These are phyloP conservation scores for Camellia oleifera DNA, from an alignment of 179 eudicot genomes.

Conservation along the genomic window DNA sequence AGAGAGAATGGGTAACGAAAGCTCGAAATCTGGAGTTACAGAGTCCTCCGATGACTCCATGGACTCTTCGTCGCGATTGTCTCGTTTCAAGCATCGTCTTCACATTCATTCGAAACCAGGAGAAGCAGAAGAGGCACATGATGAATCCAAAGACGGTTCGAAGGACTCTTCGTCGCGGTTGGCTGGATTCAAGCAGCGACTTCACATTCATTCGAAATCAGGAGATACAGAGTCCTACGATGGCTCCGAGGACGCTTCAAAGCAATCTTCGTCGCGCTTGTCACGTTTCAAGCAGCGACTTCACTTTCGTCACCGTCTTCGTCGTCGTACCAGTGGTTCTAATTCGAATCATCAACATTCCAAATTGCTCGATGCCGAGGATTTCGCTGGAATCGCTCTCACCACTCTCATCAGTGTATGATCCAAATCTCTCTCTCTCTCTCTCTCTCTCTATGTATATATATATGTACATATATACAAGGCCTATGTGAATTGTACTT, in stretches of 20 bases:
- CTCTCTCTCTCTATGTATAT: neutral
- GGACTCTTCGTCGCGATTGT: too few relatives aligned
- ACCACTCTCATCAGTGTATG: conserved; percentile 46
- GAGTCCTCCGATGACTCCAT: conserved; percentile 18
- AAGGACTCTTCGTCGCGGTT: too few relatives aligned
- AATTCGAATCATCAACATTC: neutral
- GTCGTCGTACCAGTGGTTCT: conserved; percentile 11
- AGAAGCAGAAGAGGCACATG: too few relatives aligned
- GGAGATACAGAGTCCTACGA: conserved; percentile 11
- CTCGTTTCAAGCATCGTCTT: too few relatives aligned
- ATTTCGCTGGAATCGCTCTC: conserved; percentile 77
- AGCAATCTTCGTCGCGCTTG: conserved; percentile 30
- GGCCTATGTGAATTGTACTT: neutral
- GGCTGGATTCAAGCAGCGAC: too few relatives aligned
- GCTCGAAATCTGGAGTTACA: conserved; percentile 31
- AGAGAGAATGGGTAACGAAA: conserved; percentile 55
- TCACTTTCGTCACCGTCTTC: conserved; percentile 31
- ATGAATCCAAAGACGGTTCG: too few relatives aligned
- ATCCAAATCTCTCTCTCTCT: neutral
- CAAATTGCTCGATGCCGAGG: conserved; percentile 39
- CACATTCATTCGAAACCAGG: too few relatives aligned
- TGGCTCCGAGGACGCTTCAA: conserved; percentile 20
- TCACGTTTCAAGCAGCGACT: conserved; percentile 18
- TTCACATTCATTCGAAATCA: conserved; percentile 27
- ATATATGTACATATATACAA: neutral